Base-by-base conservation (phyloP, 1,139 yeast species). In the Debaryomycetaceae sp. region DNA sequence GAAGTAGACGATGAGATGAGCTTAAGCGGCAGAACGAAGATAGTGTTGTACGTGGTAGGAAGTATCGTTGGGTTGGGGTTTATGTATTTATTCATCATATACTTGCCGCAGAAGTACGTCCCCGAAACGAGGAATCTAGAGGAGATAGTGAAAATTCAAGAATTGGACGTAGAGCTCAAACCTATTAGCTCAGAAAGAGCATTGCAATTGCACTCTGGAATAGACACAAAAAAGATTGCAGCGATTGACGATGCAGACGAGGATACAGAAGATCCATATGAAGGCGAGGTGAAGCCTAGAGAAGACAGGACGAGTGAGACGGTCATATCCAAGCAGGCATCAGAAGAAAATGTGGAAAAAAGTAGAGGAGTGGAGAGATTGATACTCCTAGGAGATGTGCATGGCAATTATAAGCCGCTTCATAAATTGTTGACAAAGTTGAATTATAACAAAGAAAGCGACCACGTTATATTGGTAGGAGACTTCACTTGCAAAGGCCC, bases 401-500 rank as follows among this genome's bases (percentile, higher is more conserved):
- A 91, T 60, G 98, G 97, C 2, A 82, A 83, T 52, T 78, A 71
- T 48, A 63, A 65, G 4, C 78, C 79, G 52, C 67, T 89, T 42
- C 55, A 59, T 42, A 62, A 69, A 36, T 65, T 91, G 36, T 60
- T 89, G 42, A 51, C 62, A 14, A 68, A 70, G 44, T 43, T 72
- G 7, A 58, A 74, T 5, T 85, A 68, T 54, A 61, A 76, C 48
- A 47, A 56, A 1, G 52, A 63, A 13, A 52, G 53, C 5, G 95
- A 87, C 53, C 78, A 79, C 40, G 65, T 87, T n/a, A 59, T 87
- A 4, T 66, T 89, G 30, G 61, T 89, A 22, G 98, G 98, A 2
- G 98, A 91, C 56, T 87, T 89, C 58, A 71, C 87, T 24, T 74
- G 91, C 41, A 91, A 89, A 58, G 98, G 98, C 0, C 84, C 87